Conservation (phyloP, 1,139 yeast genomes). For the Kodamaea derodonti region DNA sequence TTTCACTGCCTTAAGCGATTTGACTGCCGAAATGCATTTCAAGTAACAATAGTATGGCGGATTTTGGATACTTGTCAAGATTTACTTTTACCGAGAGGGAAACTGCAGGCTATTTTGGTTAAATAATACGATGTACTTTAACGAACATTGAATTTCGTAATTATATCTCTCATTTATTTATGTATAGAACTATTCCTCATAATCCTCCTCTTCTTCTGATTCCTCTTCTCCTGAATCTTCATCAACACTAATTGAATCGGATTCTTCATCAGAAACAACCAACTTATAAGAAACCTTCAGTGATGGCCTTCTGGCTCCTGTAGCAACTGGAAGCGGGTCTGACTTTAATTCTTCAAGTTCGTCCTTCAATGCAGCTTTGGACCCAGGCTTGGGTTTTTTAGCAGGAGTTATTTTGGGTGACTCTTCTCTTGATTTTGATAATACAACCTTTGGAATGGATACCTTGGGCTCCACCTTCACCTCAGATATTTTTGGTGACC, state of each 20-base stretch:
- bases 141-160: too few relatives aligned
- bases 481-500: neutral
- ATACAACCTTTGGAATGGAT: neutral
- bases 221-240: slow-evolving; percentile 12
- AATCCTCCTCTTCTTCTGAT: slow-evolving; percentile 7
- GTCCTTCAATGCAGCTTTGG: slow-evolving; percentile 12
- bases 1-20: too few relatives aligned
- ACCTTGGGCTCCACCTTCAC: neutral
- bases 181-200: neutral
- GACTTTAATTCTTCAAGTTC: slow-evolving; percentile 21
- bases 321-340: slow-evolving; percentile 10
- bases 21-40: too few relatives aligned
- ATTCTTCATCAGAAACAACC: slow-evolving; percentile 11
- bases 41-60: too few relatives aligned
- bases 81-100: too few relatives aligned
- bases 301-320: slow-evolving; percentile 8
- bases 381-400: slow-evolving; percentile 8
- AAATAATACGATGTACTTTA: too few relatives aligned
- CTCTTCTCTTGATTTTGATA: neutral
- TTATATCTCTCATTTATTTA: too few relatives aligned
- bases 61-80: too few relatives aligned
- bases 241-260: slow-evolving; percentile 1
- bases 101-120: too few relatives aligned
- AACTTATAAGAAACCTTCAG: slow-evolving; percentile 13
- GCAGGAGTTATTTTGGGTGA: neutral